Percentiles rank a stretch among this genome's conserved stretches.
These are phyloP conservation scores for Cyberlindnera mycetangii DNA, from an alignment of 805 yeast genomes.

Conservation along the genomic window DNA sequence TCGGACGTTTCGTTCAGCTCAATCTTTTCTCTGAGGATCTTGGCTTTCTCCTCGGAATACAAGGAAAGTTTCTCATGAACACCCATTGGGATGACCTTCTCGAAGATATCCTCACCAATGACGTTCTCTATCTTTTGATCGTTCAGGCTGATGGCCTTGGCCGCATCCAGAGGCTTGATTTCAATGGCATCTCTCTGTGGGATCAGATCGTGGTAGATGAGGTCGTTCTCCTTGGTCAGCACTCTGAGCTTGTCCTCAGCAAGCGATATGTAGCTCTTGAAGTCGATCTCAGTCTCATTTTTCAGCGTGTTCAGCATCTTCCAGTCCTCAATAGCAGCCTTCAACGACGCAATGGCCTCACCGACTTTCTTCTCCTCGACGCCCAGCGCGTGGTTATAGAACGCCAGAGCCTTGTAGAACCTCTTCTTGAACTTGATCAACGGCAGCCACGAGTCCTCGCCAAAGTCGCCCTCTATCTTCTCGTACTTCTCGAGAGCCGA, in stretches of 20 bases:
- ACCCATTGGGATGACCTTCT: slow-evolving; percentile 76
- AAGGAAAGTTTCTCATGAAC: slow-evolving; percentile 85
- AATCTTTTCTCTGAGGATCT: slow-evolving; percentile 64
- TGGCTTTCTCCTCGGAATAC: slow-evolving; percentile 88
- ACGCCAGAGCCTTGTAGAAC: slow-evolving; percentile 58
- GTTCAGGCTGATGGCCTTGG: slow-evolving; percentile 51
- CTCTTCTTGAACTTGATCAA: slow-evolving; percentile 48
- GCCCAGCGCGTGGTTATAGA: slow-evolving; percentile 54
- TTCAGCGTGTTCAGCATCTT: slow-evolving; percentile 30
- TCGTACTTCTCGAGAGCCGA: slow-evolving; percentile 41
- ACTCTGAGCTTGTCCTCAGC: slow-evolving; percentile 35
- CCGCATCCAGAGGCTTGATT: slow-evolving; percentile 61
- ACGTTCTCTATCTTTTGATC: slow-evolving; percentile 45
- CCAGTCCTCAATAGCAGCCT: slow-evolving; percentile 45
- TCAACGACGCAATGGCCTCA: slow-evolving; percentile 65
- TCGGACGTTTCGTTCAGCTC: slow-evolving; percentile 76
- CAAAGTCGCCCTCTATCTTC: slow-evolving; percentile 28
- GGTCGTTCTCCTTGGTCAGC: slow-evolving; percentile 81
- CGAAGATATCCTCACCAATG: slow-evolving; percentile 57
- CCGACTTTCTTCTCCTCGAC: slow-evolving; percentile 67
- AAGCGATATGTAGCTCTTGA: slow-evolving; percentile 30
- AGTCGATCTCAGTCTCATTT: slow-evolving; percentile 34
- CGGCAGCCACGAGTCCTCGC: slow-evolving; percentile 52
- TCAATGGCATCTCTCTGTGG: slow-evolving; percentile 57
- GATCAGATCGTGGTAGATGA: slow-evolving; percentile 75